These are phyloP conservation scores for Penicillium sp. DNA, from an alignment of 2,329 filamentous ascomycete species.

Conservation along the genomic window DNA sequence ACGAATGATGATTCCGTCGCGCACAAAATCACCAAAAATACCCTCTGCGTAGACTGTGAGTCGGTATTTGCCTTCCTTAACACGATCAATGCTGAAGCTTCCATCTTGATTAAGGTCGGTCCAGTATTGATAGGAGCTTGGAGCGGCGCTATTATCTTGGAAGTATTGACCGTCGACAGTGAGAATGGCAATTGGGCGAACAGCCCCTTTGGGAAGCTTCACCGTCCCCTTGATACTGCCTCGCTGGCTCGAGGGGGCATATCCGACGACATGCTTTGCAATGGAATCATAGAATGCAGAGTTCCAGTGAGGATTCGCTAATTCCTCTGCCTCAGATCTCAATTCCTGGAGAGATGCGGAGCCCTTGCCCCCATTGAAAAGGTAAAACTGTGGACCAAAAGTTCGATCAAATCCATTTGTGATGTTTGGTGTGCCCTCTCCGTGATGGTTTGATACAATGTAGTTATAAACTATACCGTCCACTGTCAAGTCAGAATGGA, in stretches of 20 bases:
- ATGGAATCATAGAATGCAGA: conserved; percentile 63
- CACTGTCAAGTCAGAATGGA: conserved; percentile 62
- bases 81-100: conserved; percentile 51
- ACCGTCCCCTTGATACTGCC: conserved; percentile 53
- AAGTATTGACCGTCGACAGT: conserved; percentile 53
- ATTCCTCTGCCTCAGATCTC: conserved; percentile 54
- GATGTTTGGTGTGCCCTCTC: conserved; percentile 62
- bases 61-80: conserved; percentile 60
- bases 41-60: conserved; percentile 63
- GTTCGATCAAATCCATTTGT: conserved; percentile 64
- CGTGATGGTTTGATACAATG: conserved; percentile 62
- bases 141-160: conserved; percentile 58
- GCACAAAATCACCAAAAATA: conserved; percentile 59
- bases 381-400: conserved; percentile 62
- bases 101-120: conserved; percentile 50
- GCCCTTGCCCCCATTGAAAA: conserved; percentile 59
- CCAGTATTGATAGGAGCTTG: conserved; percentile 63
- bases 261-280: conserved; percentile 58
- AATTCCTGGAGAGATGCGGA: conserved; percentile 49
- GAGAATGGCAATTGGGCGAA: conserved; percentile 56
- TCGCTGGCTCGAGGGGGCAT: conserved; percentile 53
- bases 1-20: conserved; percentile 51
- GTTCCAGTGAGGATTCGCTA: conserved; percentile 55
- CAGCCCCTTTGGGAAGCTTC: conserved; percentile 52
- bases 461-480: conserved; percentile 68